Evolutionary conservation across 148 eudicot species (phyloP).

Genomic region (Chenopodium formosanum): DNA sequence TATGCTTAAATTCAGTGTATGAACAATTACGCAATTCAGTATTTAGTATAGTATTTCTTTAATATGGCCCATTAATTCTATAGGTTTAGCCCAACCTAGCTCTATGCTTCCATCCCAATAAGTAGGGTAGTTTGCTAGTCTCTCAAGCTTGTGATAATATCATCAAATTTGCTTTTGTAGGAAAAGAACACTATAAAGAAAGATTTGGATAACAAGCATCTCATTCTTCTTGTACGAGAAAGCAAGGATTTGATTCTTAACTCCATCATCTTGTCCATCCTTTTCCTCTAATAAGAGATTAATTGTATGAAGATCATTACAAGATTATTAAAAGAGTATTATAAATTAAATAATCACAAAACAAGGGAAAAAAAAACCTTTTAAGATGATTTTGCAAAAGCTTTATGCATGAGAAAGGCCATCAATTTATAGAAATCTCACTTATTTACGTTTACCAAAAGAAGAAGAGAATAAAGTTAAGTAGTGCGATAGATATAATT

Average conservation of each 20-base stretch:
- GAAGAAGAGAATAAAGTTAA: not conserved
- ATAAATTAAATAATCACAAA: too few relatives aligned
- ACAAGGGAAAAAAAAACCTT: not conserved
- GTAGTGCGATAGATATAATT: not conserved
- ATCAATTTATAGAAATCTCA: too few relatives aligned
- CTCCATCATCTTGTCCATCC: not conserved
- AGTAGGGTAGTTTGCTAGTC: not conserved
- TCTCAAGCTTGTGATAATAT: not conserved
- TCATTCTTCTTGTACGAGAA: constrained; percentile 9
- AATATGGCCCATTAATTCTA: not conserved
- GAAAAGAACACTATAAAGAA: constrained; percentile 12
- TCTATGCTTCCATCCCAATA: not conserved
- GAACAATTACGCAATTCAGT: too few relatives aligned
- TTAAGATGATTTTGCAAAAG: not conserved
- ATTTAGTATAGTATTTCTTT: not conserved
- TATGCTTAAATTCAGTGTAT: too few relatives aligned
- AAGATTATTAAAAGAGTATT: too few relatives aligned
- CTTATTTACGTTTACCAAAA: too few relatives aligned
- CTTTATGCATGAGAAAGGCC: not conserved
- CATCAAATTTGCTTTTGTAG: not conserved
- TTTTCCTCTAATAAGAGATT: not conserved
- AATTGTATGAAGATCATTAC: too few relatives aligned
- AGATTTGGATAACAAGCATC: constrained; percentile 1
- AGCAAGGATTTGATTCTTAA: constrained; percentile 6
- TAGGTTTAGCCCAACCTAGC: not conserved